Conservation (phyloP, 2,329 filamentous ascomycete genomes). For the Aspergillus sp. region DNA sequence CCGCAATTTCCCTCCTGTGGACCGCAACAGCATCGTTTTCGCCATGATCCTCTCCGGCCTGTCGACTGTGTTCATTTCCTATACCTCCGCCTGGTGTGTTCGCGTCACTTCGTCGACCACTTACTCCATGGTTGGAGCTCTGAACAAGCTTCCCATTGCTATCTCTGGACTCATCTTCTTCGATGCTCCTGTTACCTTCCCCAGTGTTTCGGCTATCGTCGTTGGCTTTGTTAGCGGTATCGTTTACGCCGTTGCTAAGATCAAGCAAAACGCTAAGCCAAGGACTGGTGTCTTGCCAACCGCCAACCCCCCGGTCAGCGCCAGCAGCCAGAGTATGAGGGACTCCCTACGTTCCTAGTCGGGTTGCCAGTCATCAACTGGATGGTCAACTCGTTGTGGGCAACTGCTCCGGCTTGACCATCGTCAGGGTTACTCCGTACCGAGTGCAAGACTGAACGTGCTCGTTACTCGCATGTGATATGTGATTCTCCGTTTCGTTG, state of each 20-base stretch:
- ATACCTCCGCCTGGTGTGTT: constrained; percentile 98
- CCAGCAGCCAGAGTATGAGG: constrained; percentile 86
- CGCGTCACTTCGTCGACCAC: constrained; percentile 96
- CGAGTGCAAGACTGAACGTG: not conserved
- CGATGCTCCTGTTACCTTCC: constrained; percentile 86
- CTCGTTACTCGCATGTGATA: constrained; percentile 28
- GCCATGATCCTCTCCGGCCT: constrained; percentile 95
- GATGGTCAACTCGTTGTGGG: not conserved
- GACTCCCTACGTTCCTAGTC: constrained; percentile 73
- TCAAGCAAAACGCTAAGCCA: constrained; percentile 70
- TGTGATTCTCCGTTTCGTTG: constrained; percentile 34
- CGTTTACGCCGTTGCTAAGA: constrained; percentile 84
- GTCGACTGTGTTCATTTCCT: constrained; percentile 96
- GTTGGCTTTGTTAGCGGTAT: constrained; percentile 91
- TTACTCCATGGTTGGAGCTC: constrained; percentile 96
- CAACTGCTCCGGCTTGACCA: not conserved
- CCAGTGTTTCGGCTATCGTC: constrained; percentile 85
- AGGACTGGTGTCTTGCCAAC: constrained; percentile 70
- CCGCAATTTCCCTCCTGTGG: constrained; percentile 83
- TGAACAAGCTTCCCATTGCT: constrained; percentile 97
- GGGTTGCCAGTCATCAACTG: not conserved
- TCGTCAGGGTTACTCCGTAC: not conserved
- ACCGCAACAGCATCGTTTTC: constrained; percentile 75
- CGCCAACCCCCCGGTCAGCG: constrained; percentile 73
- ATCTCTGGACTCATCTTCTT: constrained; percentile 94